Evolutionary conservation across 352 stramenopile genomes (phyloP).

Genomic region (Albugo candida): DNA sequence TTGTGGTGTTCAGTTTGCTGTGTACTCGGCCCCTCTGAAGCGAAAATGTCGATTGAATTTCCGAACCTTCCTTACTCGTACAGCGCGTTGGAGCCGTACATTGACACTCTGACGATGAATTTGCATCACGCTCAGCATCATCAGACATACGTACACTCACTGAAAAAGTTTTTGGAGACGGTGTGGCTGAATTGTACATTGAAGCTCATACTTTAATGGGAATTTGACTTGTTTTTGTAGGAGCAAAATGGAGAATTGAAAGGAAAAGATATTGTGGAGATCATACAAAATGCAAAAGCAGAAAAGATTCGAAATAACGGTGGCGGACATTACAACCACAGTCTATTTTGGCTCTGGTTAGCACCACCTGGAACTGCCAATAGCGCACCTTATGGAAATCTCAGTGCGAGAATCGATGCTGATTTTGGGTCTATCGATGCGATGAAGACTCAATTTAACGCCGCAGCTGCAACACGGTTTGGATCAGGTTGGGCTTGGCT

Average conservation of each 20-base stretch:
- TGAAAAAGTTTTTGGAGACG: constrained; percentile 23
- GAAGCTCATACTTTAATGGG: constrained; percentile 1
- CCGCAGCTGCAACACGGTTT: constrained; percentile 28
- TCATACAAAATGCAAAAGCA: constrained; percentile 16
- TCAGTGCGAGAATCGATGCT: constrained; percentile 26
- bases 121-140: constrained; percentile 46
- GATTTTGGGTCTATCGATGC: constrained; percentile 53
- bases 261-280: constrained; percentile 14
- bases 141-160: constrained; percentile 19
- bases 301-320: constrained; percentile 20
- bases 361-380: constrained; percentile 19
- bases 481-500: constrained; percentile 45
- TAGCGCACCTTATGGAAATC: constrained; percentile 15
- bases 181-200: constrained; percentile 7
- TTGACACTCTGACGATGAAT: constrained; percentile 29
- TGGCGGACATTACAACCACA: constrained; percentile 21
- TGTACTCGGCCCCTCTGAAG: constrained; percentile 8
- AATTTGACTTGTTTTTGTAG: constrained; percentile 4
- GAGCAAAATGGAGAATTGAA: constrained; percentile 16
- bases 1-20: constrained; percentile 5
- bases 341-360: constrained; percentile 66
- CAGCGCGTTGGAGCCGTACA: constrained; percentile 27
- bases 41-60: constrained; percentile 15
- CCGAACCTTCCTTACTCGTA: constrained; percentile 29
- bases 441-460: constrained; percentile 41